These are phyloP conservation scores for Anthracocystis setariae DNA, from an alignment of 1,284 basidiomycete species.

Conservation along the genomic window DNA sequence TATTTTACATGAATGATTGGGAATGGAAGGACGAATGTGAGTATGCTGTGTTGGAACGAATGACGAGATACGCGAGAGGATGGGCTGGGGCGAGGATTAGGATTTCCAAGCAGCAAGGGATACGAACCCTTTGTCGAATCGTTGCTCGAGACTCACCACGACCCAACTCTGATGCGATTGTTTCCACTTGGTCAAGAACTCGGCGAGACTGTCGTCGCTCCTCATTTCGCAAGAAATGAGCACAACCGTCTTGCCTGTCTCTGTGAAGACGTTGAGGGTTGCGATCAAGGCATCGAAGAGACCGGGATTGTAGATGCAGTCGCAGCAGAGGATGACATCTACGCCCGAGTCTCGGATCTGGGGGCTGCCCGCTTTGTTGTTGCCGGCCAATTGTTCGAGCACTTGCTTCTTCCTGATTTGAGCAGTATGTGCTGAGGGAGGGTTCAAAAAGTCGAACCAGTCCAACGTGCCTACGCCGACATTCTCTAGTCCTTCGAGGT, in stretches of 20 bases:
- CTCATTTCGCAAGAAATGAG: conserved; percentile 58
- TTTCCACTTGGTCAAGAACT: conserved; percentile 53
- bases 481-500: conserved; percentile 11
- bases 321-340: conserved; percentile 56
- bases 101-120: conserved; percentile 43
- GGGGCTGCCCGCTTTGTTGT: not conserved
- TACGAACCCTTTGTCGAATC: conserved; percentile 47
- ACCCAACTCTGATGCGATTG: conserved; percentile 16
- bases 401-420: conserved; percentile 21
- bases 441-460: conserved; percentile 47
- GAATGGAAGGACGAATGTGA: not conserved
- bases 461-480: conserved; percentile 24
- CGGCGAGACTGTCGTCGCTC: conserved; percentile 43
- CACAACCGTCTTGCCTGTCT: conserved; percentile 40
- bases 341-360: conserved; percentile 4
- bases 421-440: conserved; percentile 19
- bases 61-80: no score
- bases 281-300: conserved; percentile 56
- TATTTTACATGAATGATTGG: conserved; percentile 2
- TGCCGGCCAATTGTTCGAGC: conserved; percentile 17
- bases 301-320: conserved; percentile 63
- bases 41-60: no score
- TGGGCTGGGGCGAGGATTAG: no score
- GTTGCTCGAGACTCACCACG: conserved; percentile 42
- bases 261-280: conserved; percentile 50